Conservation (phyloP, 805 yeast species). For the Zygosaccharomyces lentus region DNA sequence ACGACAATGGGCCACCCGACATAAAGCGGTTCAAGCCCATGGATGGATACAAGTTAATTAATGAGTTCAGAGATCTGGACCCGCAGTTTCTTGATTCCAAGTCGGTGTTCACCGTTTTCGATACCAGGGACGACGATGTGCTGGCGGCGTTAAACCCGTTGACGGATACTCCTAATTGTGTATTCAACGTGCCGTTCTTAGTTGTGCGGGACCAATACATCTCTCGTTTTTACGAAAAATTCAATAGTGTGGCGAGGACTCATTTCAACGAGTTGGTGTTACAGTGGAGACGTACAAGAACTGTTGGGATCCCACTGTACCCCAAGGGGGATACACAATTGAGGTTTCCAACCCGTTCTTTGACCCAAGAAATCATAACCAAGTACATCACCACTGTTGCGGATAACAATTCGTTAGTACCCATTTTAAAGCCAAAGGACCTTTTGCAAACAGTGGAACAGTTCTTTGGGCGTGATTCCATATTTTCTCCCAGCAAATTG, state of each 20-base stretch:
- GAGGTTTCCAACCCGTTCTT: conserved; percentile 21
- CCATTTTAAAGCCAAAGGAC: conserved; percentile 26
- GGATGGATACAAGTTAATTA: conserved; percentile 8
- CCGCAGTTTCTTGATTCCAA: conserved; percentile 27
- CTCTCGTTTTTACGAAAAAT: conserved; percentile 18
- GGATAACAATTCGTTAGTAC: conserved; percentile 23
- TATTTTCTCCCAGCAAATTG: conserved; percentile 17
- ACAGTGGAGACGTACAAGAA: conserved; percentile 14
- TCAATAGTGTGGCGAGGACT: conserved; percentile 12
- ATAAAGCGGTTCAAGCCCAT: conserved; percentile 7
- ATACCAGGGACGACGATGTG: conserved; percentile 6
- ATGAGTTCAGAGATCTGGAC: conserved; percentile 29
- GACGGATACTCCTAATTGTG: conserved; percentile 23
- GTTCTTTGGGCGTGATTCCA: conserved; percentile 20
- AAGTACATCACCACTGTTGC: conserved; percentile 20
- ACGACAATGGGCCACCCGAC: conserved; percentile 5
- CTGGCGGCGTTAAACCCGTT: conserved; percentile 15
- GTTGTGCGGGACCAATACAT: conserved; percentile 25
- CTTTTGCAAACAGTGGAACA: conserved; percentile 21
- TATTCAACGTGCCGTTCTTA: conserved; percentile 22
- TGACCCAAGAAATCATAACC: conserved; percentile 19
- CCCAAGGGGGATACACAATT: conserved; percentile 12
- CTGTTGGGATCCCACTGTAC: conserved; percentile 6
- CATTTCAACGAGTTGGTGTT: conserved; percentile 15
- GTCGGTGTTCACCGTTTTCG: conserved; percentile 21